Base-by-base conservation (phyloP, 2,329 filamentous ascomycete genomes). In the Diaporthe ilicicola region DNA sequence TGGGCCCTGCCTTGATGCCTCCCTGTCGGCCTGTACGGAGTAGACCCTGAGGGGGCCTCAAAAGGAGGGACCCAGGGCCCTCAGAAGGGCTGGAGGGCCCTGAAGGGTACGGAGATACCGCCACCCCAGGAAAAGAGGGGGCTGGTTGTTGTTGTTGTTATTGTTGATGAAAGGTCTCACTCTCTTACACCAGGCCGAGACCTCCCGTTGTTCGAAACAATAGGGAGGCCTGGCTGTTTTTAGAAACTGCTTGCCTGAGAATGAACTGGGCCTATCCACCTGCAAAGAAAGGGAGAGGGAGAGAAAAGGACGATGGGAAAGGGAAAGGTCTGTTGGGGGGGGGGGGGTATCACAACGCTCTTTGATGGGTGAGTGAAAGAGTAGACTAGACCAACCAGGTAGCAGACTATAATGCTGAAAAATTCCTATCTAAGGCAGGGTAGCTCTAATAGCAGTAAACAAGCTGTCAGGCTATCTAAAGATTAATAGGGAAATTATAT, bases 161-260 rank as follows among this genome's bases (percentile, higher is more conserved):
- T 64, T 64, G 59, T 37, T 50, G 67, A 34, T 69, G 46, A n/a
- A 24, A n/a, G 69, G 69, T 71, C 69, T 71, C 69, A 68, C 53
- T 34, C 64, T 71, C 64, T 62, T 34, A 68, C 69, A 62, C 48
- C 46, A 44, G 65, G 69, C 54, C 64, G 64, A 68, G 69, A 68
- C 69, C 64, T 59, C 22, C 66, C 7, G 46, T 44, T 39, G 34
- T 66, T 62, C 22, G 54, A 68, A 62, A 68, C 54, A 61, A 66
- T 42, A 29, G 29, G 39, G 37, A 37, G 54, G 19, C 37, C 53
- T 61, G 54, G 44, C 53, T 42, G 54, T 68, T 53, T 61, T 53
- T 71, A 61, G 64, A 62, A 51, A 59, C 39, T 17, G 15, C 44
- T 15, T 37, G 65, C 24, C 22, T 27, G 46, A 34, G 22, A 15